Conservation (phyloP, 345 rosid species). For the Gossypium australe region DNA sequence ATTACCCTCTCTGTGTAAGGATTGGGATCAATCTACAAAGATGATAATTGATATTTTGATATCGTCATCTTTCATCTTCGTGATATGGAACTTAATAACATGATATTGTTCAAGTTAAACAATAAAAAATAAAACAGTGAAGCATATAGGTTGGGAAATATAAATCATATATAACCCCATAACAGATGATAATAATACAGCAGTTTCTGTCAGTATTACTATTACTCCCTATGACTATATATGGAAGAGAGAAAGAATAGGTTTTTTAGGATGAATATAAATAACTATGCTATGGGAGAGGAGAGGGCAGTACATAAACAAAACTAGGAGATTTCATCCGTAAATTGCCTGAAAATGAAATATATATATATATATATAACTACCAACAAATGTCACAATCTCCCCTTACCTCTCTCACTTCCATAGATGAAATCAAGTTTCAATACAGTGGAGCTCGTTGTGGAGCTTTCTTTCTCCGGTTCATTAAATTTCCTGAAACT, state of each 20-base stretch:
- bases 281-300: neutral
- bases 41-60: too few relatives aligned
- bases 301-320: constrained; percentile 12
- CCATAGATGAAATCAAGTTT: neutral
- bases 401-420: constrained; percentile 4
- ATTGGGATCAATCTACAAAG: too few relatives aligned
- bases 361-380: neutral
- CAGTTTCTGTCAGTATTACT: neutral
- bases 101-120: too few relatives aligned
- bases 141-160: neutral
- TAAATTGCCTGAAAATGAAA: constrained; percentile 18
- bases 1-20: too few relatives aligned
- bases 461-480: constrained; percentile 76
- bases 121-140: neutral
- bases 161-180: neutral
- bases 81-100: too few relatives aligned
- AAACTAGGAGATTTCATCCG: constrained; percentile 28
- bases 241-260: neutral
- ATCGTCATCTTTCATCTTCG: too few relatives aligned
- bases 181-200: neutral
- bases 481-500: constrained; percentile 41
- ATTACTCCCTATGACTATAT: neutral
- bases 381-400: neutral
- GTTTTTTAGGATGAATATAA: neutral
- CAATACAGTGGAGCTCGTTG: constrained; percentile 82